Conservation (phyloP, 1,139 yeast species). For the Hyphopichia khmerensis region DNA sequence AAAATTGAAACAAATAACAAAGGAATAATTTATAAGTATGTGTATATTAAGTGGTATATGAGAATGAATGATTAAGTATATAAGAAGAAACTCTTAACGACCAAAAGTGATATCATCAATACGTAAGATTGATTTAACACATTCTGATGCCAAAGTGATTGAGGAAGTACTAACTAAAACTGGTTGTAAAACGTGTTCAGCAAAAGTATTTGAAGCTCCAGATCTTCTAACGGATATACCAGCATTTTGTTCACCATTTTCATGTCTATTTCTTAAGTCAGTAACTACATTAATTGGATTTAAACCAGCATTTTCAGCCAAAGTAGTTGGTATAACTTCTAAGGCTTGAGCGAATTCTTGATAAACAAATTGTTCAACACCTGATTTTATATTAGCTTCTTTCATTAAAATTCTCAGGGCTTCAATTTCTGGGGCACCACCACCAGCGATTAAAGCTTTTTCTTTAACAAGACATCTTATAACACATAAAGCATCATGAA, state of each 20-base stretch:
- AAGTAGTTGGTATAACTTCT: constrained; percentile 93
- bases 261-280: constrained; percentile 90
- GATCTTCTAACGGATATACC: constrained; percentile 95
- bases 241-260: constrained; percentile 86
- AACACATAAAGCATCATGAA: constrained; percentile 97
- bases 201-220: constrained; percentile 87
- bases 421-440: constrained; percentile 98
- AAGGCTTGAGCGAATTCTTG: constrained; percentile 94
- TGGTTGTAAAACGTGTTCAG: constrained; percentile 95
- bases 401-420: constrained; percentile 76
- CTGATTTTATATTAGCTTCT: constrained; percentile 76
- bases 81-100: constrained; percentile 19
- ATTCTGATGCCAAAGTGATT: constrained; percentile 89
- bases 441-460: constrained; percentile 95
- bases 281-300: constrained; percentile 94
- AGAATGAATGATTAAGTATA: not conserved
- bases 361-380: constrained; percentile 94
- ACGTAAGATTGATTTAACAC: constrained; percentile 92
- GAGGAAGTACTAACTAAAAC: constrained; percentile 94
- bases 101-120: constrained; percentile 87
- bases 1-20: not conserved
- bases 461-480: constrained; percentile 93
- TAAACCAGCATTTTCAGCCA: constrained; percentile 97
- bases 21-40: not conserved
- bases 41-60: not conserved